A percentile compares a stretch with the other conserved stretches of the same genome.
These are phyloP conservation scores for Hylodesmum podocarpum DNA, from an alignment of 306 rosid species.

Conservation along the genomic window DNA sequence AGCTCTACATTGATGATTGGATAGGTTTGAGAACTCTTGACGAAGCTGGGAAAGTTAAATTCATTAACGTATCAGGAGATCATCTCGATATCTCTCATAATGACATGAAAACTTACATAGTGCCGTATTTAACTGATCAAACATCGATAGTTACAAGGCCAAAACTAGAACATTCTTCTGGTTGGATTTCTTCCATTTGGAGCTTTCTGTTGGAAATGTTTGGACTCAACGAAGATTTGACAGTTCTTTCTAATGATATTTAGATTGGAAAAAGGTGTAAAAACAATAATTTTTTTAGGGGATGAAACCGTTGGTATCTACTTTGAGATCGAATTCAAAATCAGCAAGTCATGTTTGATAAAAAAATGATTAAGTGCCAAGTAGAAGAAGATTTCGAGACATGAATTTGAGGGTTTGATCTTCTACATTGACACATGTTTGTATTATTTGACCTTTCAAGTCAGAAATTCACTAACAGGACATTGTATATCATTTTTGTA, in stretches of 20 bases:
- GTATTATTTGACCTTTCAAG: neutral
- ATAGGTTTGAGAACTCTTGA: conserved; percentile 46
- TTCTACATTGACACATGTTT: no score
- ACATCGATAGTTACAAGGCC: conserved; percentile 28
- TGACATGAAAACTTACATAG: conserved; percentile 37
- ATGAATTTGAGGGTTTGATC: neutral
- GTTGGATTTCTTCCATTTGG: neutral
- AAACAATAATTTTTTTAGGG: neutral
- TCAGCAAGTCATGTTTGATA: neutral
- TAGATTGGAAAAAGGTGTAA: neutral
- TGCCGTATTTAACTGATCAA: conserved; percentile 41
- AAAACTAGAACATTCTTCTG: neutral
- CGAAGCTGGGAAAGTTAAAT: conserved; percentile 56
- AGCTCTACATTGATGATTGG: conserved; percentile 51
- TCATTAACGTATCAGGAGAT: conserved; percentile 39
- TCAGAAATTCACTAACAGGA: neutral
- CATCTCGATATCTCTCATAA: conserved; percentile 34
- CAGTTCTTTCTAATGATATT: neutral
- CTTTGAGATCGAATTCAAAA: neutral
- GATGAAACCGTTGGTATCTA: neutral
- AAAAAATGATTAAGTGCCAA: neutral
- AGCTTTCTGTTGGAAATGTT: neutral
- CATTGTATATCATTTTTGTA: neutral
- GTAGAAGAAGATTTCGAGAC: neutral
- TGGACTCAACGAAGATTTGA: neutral